Percentiles rank a stretch among this genome's conserved stretches.
Evolutionary conservation across 345 rosid species (phyloP).

Genomic region (Durio zibethinus): DNA sequence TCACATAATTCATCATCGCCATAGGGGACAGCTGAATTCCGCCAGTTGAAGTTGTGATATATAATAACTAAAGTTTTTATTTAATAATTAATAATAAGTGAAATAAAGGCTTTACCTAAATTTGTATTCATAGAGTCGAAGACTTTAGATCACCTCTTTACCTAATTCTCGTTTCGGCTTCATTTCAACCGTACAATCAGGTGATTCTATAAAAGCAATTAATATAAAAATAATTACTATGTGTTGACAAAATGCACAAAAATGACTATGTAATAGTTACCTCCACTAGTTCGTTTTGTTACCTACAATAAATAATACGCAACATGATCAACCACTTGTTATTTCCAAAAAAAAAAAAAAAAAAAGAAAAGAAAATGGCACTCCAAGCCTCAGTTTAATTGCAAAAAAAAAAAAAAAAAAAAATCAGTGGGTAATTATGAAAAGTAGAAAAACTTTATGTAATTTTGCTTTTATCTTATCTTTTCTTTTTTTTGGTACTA

Average conservation of each 20-base stretch:
- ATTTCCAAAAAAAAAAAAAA: not conserved
- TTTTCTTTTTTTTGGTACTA: too few species aligned
- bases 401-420: too few species aligned
- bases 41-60: too few species aligned
- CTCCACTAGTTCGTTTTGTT: not conserved
- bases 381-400: not conserved
- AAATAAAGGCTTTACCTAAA: not conserved
- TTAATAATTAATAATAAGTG: not conserved
- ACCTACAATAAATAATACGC: not conserved
- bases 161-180: not conserved
- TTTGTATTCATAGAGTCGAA: not conserved
- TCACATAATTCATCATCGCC: too few species aligned
- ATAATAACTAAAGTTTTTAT: too few species aligned
- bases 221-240: not conserved
- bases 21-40: too few species aligned
- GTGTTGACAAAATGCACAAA: not conserved
- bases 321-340: not conserved
- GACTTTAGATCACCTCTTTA: not conserved
- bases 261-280: not conserved
- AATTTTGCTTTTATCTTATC: too few species aligned
- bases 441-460: too few species aligned
- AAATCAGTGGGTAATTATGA: not conserved
- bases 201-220: not conserved
- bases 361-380: not conserved
- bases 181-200: not conserved